A percentile compares a stretch with the other conserved stretches of the same genome.
phyloP scores from a whole-genome alignment of 768 basidiomycete species.

The Lactarius indigo region DNA sequence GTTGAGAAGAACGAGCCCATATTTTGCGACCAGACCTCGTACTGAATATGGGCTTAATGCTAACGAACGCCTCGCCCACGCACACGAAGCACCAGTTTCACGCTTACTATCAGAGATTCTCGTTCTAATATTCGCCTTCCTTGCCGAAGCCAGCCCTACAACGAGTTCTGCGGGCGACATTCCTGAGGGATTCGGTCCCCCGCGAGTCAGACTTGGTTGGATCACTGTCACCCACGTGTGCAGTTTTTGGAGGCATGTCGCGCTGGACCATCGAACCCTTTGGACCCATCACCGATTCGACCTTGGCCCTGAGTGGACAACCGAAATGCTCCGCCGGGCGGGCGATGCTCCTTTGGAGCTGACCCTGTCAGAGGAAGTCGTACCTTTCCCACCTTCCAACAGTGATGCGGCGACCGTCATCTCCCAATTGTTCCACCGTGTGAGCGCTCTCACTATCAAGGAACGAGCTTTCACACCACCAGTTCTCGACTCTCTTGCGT shows the following conservation, averaged over 20 bases:
- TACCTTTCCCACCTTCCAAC: slow-evolving; percentile 8
- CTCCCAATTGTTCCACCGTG: slow-evolving; percentile 11
- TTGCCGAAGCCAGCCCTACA: slow-evolving; percentile 5
- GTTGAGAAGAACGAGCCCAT: not conserved
- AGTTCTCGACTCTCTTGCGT: slow-evolving; percentile 1
- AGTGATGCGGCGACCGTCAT: not conserved
- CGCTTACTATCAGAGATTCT: slow-evolving; percentile 19
- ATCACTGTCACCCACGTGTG: slow-evolving; percentile 20
- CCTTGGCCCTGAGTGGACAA: slow-evolving; percentile 14
- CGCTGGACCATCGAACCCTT: slow-evolving; percentile 7
- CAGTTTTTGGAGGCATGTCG: slow-evolving; percentile 18
- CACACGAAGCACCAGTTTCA: not conserved
- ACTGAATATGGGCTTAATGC: not conserved
- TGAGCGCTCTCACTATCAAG: slow-evolving; percentile 12
- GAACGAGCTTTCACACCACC: not conserved
- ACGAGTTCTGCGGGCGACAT: not conserved
- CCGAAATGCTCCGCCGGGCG: slow-evolving; percentile 12
- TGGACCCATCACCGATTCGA: slow-evolving; percentile 16
- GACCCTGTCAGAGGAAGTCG: not conserved
- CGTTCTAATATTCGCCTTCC: slow-evolving; percentile 9
- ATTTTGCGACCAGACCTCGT: not conserved
- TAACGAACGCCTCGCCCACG: not conserved
- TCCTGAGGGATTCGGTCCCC: not conserved
- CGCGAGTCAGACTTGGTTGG: slow-evolving; percentile 15
- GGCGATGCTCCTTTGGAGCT: slow-evolving; percentile 11